A percentile compares a stretch with the other conserved stretches of the same genome.
phyloP scores from a whole-genome alignment of 1,284 basidiomycete genomes.

The Agroathelia rolfsii region DNA sequence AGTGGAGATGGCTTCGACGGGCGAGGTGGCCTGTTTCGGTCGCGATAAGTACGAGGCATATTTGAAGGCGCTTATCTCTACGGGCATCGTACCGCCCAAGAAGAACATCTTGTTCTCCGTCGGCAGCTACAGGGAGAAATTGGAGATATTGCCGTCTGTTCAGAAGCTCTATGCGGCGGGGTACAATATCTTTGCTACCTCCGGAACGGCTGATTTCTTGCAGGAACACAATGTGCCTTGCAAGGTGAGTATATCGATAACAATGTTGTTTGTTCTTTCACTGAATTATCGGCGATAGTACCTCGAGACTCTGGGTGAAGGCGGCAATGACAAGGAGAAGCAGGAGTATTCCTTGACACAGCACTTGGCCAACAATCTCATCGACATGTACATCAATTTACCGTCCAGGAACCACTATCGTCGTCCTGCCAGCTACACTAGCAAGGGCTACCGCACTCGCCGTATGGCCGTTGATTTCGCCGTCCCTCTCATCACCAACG shows the following conservation, averaged over 20 bases:
- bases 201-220: slow-evolving; percentile 94
- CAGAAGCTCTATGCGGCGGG: slow-evolving; percentile 92
- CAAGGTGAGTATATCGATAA: slow-evolving; percentile 44
- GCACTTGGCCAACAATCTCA: slow-evolving; percentile 91
- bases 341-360: slow-evolving; percentile 93
- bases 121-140: slow-evolving; percentile 95
- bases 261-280: slow-evolving; percentile 9
- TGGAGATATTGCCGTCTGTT: slow-evolving; percentile 93
- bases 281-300: slow-evolving; percentile 47
- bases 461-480: slow-evolving; percentile 99
- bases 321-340: slow-evolving; percentile 73
- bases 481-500: slow-evolving; percentile 94
- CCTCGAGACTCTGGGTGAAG: slow-evolving; percentile 78
- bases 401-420: slow-evolving; percentile 98
- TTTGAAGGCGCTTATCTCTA: slow-evolving; percentile 85
- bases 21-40: slow-evolving; percentile 97
- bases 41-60: slow-evolving; percentile 93
- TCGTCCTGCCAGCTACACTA: slow-evolving; percentile 93
- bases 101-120: slow-evolving; percentile 94
- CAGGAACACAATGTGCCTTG: slow-evolving; percentile 77
- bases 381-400: slow-evolving; percentile 99
- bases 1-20: slow-evolving; percentile 98
- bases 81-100: slow-evolving; percentile 88
- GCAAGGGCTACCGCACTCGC: slow-evolving; percentile 93
- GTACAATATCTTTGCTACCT: slow-evolving; percentile 95